Evolutionary conservation across 2,329 filamentous ascomycete species (phyloP).

Genomic region (Blumeria hordei): DNA sequence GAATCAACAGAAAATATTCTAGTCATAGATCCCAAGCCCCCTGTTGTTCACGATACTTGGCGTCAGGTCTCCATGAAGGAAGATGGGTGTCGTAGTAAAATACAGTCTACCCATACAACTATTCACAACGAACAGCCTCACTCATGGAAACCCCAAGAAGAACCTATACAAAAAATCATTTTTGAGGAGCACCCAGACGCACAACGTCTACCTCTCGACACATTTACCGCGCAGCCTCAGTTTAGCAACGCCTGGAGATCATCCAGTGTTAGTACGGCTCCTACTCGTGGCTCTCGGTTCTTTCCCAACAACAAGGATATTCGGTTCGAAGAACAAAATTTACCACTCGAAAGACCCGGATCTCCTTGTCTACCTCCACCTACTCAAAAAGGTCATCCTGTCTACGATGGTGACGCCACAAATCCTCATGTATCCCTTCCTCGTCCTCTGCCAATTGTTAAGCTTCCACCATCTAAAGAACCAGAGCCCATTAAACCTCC

Average conservation of each 20-base stretch:
- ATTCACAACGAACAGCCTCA: constrained; percentile 7
- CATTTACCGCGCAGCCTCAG: constrained; percentile 6
- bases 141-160: constrained; percentile 5
- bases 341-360: constrained; percentile 16
- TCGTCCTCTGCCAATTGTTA: constrained; percentile 49
- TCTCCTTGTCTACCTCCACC: constrained; percentile 52
- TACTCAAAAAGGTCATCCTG: constrained; percentile 44
- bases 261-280: constrained; percentile 17
- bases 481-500: constrained; percentile 20
- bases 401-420: constrained; percentile 38
- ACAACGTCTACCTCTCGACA: constrained; percentile 6
- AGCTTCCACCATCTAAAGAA: constrained; percentile 36
- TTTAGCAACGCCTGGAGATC: constrained; percentile 14
- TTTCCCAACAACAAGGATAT: constrained; percentile 28
- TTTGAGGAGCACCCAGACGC: constrained; percentile 9
- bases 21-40: constrained; percentile 5
- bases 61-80: constrained; percentile 12
- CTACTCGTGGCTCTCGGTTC: constrained; percentile 31
- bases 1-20: constrained; percentile 10
- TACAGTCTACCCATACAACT: constrained; percentile 7
- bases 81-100: constrained; percentile 11
- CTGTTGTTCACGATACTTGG: constrained; percentile 14
- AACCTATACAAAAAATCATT: constrained; percentile 3
- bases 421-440: constrained; percentile 49
- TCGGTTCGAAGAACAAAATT: constrained; percentile 18